Conservation (phyloP, 1,284 basidiomycete genomes). For the Sporisorium exsertum region DNA sequence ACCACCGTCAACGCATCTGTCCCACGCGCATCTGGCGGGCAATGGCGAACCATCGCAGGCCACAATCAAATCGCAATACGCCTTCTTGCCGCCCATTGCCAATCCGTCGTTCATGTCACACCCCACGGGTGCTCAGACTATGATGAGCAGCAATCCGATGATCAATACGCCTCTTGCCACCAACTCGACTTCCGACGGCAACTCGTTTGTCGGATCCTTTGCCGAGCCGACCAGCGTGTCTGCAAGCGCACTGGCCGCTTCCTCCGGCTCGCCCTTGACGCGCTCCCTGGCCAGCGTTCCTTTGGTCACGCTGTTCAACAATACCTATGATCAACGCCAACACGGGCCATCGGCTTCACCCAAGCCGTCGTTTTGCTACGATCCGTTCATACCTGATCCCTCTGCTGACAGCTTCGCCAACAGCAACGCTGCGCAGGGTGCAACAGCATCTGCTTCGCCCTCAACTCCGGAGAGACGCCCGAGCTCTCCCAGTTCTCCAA, state of each 20-base stretch:
- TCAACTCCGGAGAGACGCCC: constrained; percentile 1
- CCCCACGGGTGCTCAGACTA: neutral
- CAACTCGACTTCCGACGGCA: neutral
- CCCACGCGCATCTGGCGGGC: neutral
- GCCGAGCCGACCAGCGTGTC: constrained; percentile 4
- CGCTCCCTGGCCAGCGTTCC: constrained; percentile 21
- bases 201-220: neutral
- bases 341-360: neutral
- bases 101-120: constrained; percentile 17
- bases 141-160: constrained; percentile 7
- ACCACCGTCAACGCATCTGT: constrained; percentile 2
- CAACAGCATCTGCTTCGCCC: constrained; percentile 6
- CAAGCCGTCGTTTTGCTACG: constrained; percentile 31
- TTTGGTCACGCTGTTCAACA: constrained; percentile 43
- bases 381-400: constrained; percentile 41
- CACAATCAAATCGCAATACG: constrained; percentile 15
- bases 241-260: constrained; percentile 2
- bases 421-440: neutral
- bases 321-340: constrained; percentile 30
- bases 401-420: neutral
- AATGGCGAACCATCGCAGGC: constrained; percentile 8
- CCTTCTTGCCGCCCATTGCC: constrained; percentile 17
- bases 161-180: neutral
- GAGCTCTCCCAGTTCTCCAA: neutral
- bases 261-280: constrained; percentile 8